These are phyloP conservation scores for Evernia prunastri DNA, from an alignment of 495 filamentous ascomycete genomes.

Conservation along the genomic window DNA sequence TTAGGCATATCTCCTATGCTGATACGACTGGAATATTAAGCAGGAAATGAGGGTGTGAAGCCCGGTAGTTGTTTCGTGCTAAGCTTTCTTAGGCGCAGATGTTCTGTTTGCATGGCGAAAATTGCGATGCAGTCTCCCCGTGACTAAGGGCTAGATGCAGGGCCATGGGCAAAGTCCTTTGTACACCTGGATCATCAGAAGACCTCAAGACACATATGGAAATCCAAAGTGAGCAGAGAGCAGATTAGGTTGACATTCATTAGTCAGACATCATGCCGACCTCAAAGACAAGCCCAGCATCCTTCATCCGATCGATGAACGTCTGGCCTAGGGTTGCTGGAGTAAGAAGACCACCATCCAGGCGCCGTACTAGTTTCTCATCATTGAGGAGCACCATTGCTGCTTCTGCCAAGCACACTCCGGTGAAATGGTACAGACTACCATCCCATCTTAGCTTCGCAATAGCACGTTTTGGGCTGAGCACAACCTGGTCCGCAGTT, in stretches of 20 bases:
- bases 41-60: not conserved
- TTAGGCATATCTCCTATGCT: not conserved
- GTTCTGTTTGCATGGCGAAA: not conserved
- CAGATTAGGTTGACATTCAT: not conserved
- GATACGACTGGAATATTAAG: not conserved
- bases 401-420: constrained; percentile 58
- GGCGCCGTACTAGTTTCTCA: constrained; percentile 48
- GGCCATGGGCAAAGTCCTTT: not conserved
- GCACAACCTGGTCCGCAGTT: constrained; percentile 47
- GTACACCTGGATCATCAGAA: not conserved
- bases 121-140: not conserved
- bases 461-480: constrained; percentile 46
- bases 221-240: not conserved
- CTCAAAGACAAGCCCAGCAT: constrained; percentile 30
- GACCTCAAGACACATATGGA: not conserved
- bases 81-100: not conserved
- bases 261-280: constrained; percentile 19
- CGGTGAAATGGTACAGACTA: constrained; percentile 64
- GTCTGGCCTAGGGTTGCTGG: constrained; percentile 75
- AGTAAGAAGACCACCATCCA: constrained; percentile 69
- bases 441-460: constrained; percentile 55
- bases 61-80: not conserved
- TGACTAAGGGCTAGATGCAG: not conserved
- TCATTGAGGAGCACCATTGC: constrained; percentile 64
- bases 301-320: constrained; percentile 63